phyloP scores from a whole-genome alignment of 768 basidiomycete genomes.

The Pleurotus cornucopiae region DNA sequence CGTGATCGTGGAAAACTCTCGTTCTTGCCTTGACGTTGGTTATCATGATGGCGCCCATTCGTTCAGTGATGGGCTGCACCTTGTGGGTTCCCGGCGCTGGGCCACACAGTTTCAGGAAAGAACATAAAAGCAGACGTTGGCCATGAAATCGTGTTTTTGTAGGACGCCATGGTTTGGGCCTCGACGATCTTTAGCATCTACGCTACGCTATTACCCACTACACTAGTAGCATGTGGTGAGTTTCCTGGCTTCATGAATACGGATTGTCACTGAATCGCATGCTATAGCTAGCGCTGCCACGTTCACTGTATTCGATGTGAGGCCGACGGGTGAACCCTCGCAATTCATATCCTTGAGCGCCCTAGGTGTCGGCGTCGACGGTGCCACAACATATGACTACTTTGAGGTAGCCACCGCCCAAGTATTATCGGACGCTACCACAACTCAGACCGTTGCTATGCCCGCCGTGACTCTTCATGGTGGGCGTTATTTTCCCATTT shows the following conservation, averaged over 20 bases:
- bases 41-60: too few species aligned
- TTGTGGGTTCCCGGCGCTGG: too few species aligned
- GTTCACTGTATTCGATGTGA: neutral
- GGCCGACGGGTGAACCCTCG: neutral
- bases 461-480: neutral
- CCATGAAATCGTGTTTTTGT: too few species aligned
- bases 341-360: neutral
- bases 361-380: neutral
- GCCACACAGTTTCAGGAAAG: too few species aligned
- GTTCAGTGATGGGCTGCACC: too few species aligned
- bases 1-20: neutral
- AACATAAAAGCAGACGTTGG: too few species aligned
- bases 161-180: too few species aligned
- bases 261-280: neutral
- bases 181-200: too few species aligned
- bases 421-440: neutral
- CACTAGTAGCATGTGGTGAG: neutral
- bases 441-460: neutral
- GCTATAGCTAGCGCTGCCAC: neutral
- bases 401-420: neutral
- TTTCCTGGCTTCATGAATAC: neutral
- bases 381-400: neutral
- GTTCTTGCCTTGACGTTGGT: too few species aligned
- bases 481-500: neutral
- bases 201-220: too few species aligned